Evolutionary conservation across 306 rosid species (phyloP), one percentile per base, ranked within the genome.

Genomic region (Fagus crenata): DNA sequence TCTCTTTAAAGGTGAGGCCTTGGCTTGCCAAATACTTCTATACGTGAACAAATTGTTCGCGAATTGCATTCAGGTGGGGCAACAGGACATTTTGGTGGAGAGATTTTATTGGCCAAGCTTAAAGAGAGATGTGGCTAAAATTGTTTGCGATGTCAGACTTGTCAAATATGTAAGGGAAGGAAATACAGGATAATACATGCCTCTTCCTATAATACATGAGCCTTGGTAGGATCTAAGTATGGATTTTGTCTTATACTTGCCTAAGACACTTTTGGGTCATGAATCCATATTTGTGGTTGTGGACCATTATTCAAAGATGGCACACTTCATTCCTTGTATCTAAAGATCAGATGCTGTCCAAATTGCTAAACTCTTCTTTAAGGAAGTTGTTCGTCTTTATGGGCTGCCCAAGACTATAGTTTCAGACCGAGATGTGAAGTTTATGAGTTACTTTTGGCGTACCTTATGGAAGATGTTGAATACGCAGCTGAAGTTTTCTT

Each of bases 181-280:
- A 15, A 61, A 17, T 61, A 63, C 1, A 40, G 1, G 59, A 0
- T n/a, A 49, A 9, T 64, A 49, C 2, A 63, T 5, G 7, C 53
- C 72, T 43, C 17, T 64, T 2, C 72, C 15, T 1, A 7, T 18
- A 7, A 64, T 36, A 15, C 6, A 3, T 56, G 35, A 46, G 14
- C n/a, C 33, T 33, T 64, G 64, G 49, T 2, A 49, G n/a, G 79
- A 75, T 11, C 1, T 64, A 49, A 75, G 64, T 33, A 75, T 36
- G 36, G 60, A 75, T 6, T 75, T 75, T 75, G 49, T 49, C 2
- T 2, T 49, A 7, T 39, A 22, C 0, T 64, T 75, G 49, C 2
- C 49, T 60, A 22, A 33, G 15, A 35, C 51, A n/a, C 22, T 1
- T 2, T 8, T 1, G 46, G 4, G 17, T 46, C 35, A 43, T 13